A percentile compares a stretch with the other conserved stretches of the same genome.
phyloP scores from a whole-genome alignment of 257 asterid genomes.

The Solanum chiquidenum region DNA sequence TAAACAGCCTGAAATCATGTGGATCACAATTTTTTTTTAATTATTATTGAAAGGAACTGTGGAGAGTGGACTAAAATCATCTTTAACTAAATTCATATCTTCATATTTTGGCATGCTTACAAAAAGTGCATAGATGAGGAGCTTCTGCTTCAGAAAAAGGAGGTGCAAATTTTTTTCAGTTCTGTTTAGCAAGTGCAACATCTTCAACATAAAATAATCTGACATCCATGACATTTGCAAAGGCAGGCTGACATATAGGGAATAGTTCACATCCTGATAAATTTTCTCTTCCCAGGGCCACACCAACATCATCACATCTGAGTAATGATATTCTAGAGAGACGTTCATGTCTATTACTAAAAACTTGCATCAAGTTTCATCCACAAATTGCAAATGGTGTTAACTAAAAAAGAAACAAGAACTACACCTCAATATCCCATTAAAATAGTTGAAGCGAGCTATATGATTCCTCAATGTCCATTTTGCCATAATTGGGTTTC shows the following conservation, averaged over 20 bases:
- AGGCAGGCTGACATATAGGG: neutral
- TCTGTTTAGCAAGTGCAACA: neutral
- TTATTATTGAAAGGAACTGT: neutral
- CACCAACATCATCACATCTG: neutral
- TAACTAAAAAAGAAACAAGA: neutral
- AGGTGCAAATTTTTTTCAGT: neutral
- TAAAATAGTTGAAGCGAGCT: neutral
- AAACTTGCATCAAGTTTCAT: neutral
- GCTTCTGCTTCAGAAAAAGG: neutral
- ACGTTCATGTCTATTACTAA: neutral
- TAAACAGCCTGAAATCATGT: constrained; percentile 64
- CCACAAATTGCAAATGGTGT: neutral
- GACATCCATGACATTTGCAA: neutral
- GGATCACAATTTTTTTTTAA: neutral
- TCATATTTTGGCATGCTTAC: neutral
- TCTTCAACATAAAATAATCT: neutral
- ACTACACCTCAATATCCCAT: neutral
- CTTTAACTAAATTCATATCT: neutral
- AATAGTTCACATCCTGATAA: neutral
- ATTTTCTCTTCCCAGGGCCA: neutral
- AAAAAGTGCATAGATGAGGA: neutral
- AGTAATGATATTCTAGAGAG: neutral
- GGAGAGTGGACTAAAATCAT: neutral
- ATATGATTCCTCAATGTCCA: neutral
- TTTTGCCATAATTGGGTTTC: neutral